Evolutionary conservation across 805 yeast species (phyloP), one percentile per base, ranked within the genome.

Genomic region (Cyberlindnera americana): DNA sequence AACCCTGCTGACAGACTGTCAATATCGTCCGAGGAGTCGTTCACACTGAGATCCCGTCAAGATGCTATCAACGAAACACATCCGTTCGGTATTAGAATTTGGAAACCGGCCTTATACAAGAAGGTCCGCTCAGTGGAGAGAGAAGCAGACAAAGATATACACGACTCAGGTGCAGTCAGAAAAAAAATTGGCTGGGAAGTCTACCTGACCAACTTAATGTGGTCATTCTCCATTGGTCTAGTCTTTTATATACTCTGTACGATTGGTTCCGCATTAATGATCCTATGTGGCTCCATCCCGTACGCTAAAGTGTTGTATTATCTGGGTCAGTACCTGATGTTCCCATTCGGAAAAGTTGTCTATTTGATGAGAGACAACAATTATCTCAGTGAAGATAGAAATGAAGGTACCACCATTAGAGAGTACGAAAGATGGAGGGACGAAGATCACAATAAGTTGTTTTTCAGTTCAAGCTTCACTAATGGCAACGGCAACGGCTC

Each of bases 81-180:
- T 67, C 99, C 99, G 1, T 93, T 93, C 56, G 99, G 99, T 72
- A 91, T 93, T 33, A 83, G 96, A 61, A 87, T 93, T 53, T 93
- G 99, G 99, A 93, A 93, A 57, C 99, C 99, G 1, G 96, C 98
- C 3, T 68, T 93, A 40, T 93, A 93, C 65, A 93, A 93, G 60
- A 93, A 93, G 61, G 75, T 76, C 43, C 79, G 99, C 54, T 86
- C 96, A 4, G 97, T 93, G 23, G 93, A 93, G 50, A 72, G 80
- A 29, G 81, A 87, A 43, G 97, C 98, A 2, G 95, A 87, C 44
- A 84, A 84, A 46, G 99, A 93, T 69, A 87, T 93, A 50, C 97
- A 91, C 61, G 90, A 88, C 33, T 76, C 81, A 14, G 72, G 69
- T 38, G 63, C 67, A 4, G 25, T 33, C 9, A 45, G 44, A 25